Evolutionary conservation across 768 basidiomycete species (phyloP), one percentile per base, ranked within the genome.

Genomic region (Nidula microcarpa): DNA sequence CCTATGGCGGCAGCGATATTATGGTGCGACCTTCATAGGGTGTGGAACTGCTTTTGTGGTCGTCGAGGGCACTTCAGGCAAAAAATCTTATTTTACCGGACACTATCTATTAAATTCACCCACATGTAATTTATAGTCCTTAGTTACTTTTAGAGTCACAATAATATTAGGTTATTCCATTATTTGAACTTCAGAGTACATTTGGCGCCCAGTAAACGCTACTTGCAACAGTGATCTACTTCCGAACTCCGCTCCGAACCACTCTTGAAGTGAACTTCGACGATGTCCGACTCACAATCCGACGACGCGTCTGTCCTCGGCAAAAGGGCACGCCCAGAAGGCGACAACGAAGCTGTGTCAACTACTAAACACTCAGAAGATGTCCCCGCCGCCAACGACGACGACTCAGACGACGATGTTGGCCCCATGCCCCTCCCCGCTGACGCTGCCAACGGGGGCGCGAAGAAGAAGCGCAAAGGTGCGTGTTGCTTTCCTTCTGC

Each of bases 381-480:
- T 23, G 23, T 23, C 23, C 13, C 32, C 51, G 4, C 61, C 60
- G 51, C 56, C 55, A 1, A 51, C 56, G 75, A 78, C 5, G 75
- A 75, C 18, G 82, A 85, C 35, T 83, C 82, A 18, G 84, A 84
- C 57, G 86, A 88, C 59, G 92, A 94, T 62, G 78, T 94, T 39
- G 91, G 91, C 5, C 93, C 92, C 6, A 94, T 94, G 92, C 93
- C 94, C 8, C 72, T 91, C 72, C 84, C 87, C 18, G 77, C 74
- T 6, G 75, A 72, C 11, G 75, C 70, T 14, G 62, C 70, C 54
- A 58, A 72, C 59, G 53, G 67, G 58, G 58, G 59, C 49, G 60
- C 70, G 64, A 87, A 86, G 73, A 94, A 91, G 76, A 91, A 91
- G 65, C 81, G 91, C 53, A 94, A 90, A 82, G 87, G 92, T 89